These are phyloP conservation scores for Hevea brasiliensis DNA, from an alignment of 345 rosid genomes.

Conservation along the genomic window DNA sequence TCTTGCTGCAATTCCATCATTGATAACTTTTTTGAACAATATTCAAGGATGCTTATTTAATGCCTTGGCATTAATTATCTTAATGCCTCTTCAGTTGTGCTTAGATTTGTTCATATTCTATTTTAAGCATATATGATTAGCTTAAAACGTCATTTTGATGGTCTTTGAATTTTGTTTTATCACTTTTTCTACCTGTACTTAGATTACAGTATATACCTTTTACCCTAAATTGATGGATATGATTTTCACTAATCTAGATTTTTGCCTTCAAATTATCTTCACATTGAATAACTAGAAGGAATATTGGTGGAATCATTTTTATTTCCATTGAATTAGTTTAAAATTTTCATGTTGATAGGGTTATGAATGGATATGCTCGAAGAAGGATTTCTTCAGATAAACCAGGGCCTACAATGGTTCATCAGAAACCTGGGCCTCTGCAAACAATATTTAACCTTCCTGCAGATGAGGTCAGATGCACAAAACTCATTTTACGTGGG, in stretches of 20 bases:
- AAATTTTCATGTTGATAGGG: slow-evolving; percentile 38
- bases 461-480: slow-evolving; percentile 72
- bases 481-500: slow-evolving; percentile 14
- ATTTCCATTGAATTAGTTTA: neutral
- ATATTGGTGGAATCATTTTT: neutral
- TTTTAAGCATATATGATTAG: neutral
- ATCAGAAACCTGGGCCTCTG: slow-evolving; percentile 92
- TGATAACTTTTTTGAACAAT: neutral
- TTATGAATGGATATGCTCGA: slow-evolving; percentile 64
- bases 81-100: neutral
- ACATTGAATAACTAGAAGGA: neutral
- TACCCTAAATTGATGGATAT: neutral
- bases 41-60: neutral
- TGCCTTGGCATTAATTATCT: neutral
- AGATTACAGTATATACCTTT: neutral
- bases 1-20: neutral
- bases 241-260: neutral
- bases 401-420: slow-evolving; percentile 90
- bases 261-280: neutral
- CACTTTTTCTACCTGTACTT: neutral
- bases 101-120: neutral
- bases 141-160: neutral
- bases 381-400: slow-evolving; percentile 68
- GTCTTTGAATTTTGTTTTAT: neutral
- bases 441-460: slow-evolving; percentile 90